Evolutionary conservation across 75 land plant species (phyloP).

Genomic region (Chamaecyparis obtusa): DNA sequence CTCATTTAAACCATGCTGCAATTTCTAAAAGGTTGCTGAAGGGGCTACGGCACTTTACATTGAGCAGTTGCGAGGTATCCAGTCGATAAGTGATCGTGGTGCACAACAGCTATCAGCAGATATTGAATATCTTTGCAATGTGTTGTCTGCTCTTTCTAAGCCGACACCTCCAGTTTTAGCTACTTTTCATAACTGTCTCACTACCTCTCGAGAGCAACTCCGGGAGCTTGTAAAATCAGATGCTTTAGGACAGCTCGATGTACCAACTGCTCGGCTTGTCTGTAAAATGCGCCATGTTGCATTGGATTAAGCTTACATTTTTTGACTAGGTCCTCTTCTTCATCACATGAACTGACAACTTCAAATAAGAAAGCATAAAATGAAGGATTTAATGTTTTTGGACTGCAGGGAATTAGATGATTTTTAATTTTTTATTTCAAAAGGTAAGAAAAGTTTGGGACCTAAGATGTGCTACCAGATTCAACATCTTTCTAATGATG

Average conservation of each 20-base stretch:
- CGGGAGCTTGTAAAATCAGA: constrained; percentile 69
- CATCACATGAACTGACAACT: not conserved
- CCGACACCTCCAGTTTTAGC: constrained; percentile 73
- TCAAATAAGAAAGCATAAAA: not conserved
- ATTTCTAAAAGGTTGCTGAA: constrained; percentile 75
- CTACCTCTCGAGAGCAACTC: constrained; percentile 70
- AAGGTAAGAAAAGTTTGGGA: not conserved
- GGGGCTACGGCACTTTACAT: constrained; percentile 90
- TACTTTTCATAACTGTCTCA: constrained; percentile 84
- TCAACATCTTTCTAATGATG: not conserved
- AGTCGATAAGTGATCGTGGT: constrained; percentile 86
- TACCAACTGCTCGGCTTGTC: constrained; percentile 77
- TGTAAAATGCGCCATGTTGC: constrained; percentile 86
- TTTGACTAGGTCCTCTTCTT: not conserved
- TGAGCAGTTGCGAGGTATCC: constrained; percentile 92
- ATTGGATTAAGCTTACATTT: constrained; percentile 38
- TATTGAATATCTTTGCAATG: constrained; percentile 94
- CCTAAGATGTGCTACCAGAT: not conserved
- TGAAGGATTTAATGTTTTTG: not conserved
- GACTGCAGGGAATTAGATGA: not conserved
- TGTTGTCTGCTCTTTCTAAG: constrained; percentile 92
- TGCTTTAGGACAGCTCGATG: constrained; percentile 62
- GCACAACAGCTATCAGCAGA: constrained; percentile 93
- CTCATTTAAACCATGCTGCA: not conserved
- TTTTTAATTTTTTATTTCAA: not conserved